phyloP scores from a whole-genome alignment of 495 filamentous ascomycete genomes.

The Podospora comata region DNA sequence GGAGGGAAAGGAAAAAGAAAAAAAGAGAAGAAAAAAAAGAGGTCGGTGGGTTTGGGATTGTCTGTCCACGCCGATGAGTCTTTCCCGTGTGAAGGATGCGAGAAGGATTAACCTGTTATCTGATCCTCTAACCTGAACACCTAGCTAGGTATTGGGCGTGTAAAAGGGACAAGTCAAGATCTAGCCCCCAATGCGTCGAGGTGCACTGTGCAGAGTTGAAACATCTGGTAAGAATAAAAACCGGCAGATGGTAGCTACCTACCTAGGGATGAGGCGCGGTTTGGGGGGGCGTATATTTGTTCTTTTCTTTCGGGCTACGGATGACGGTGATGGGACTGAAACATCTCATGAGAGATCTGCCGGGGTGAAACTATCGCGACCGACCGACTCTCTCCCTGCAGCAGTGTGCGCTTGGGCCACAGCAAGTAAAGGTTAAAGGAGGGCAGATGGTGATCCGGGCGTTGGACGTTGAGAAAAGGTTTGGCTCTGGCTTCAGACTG shows the following conservation, averaged over 20 bases:
- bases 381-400: neutral
- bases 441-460: neutral
- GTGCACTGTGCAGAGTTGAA: neutral
- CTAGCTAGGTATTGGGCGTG: too few relatives aligned
- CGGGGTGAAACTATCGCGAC: constrained; percentile 1
- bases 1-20: too few relatives aligned
- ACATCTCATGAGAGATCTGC: neutral
- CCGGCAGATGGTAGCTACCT: neutral
- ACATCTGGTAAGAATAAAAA: neutral
- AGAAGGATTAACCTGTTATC: neutral
- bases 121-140: neutral
- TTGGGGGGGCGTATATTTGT: neutral
- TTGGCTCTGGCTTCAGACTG: neutral
- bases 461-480: constrained; percentile 2
- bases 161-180: neutral
- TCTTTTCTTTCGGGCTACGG: neutral
- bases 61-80: neutral
- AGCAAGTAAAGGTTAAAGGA: neutral
- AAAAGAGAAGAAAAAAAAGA: too few relatives aligned
- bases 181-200: neutral
- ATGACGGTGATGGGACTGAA: neutral
- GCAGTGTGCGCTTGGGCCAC: neutral
- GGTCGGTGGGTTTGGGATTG: neutral
- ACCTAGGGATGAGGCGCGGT: neutral
- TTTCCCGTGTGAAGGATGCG: neutral